Base-by-base conservation (phyloP, 1,284 basidiomycete genomes). In the Ustilago vetiveriae region DNA sequence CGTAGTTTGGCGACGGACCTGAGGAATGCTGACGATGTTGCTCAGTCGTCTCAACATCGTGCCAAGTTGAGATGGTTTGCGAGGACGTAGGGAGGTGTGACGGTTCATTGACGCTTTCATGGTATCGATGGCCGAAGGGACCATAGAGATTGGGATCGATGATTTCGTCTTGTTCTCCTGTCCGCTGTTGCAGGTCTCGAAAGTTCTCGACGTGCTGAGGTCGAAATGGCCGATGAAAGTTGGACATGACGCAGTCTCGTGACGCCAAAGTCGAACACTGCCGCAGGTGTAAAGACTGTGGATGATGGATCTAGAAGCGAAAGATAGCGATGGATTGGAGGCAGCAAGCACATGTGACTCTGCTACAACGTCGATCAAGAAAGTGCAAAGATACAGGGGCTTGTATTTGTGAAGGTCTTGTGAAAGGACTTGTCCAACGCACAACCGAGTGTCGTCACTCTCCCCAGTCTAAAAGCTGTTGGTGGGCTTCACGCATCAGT, bases 121-220 rank as follows among this genome's bases (percentile, higher is more conserved):
- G 52, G n/a, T 72, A 62, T 2, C 42, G 36, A 38, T 60, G 50
- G 8, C 69, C 69, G 24, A 66, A 72, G 11, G 65, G 58, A 13
- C 64, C 69, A 26, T 68, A 72, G 14, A 66, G 49, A 38, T 72
- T 72, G 14, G 69, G 69, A 22, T 72, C 64, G 45, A 67, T 67
- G 32, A 67, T 38, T 16, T 44, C 55, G 16, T 43, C 38, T 16
- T 54, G 29, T 10, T 55, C 23, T 19, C 42, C 45, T 22, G 43
- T 21, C 16, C 26, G 8, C 14, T 32, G 22, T 4, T 33, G 6
- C 19, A 19, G 8, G 3, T 7, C 17, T 21, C 8, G 19, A 19
- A 7, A 1, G 13, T 11, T 10, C 2, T 24, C 33, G 4, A 13
- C 23, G 8, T 27, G 16, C n/a, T 55, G 47, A 2, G 37, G 29